These are phyloP conservation scores for Wickerhamiella brachini DNA, from an alignment of 805 yeast species.

Conservation along the genomic window DNA sequence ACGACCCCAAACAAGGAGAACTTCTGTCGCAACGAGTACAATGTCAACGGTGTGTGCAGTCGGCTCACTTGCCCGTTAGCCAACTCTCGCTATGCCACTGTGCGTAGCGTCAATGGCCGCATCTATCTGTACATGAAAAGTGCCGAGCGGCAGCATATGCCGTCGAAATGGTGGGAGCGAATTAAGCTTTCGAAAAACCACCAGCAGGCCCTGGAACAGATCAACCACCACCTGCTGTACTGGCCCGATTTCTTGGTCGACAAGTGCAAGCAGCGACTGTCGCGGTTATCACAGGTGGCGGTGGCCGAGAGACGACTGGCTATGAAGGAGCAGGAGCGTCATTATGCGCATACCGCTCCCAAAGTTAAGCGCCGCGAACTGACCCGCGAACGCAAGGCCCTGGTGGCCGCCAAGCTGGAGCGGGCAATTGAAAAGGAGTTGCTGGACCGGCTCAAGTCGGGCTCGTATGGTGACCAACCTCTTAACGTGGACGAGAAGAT, in stretches of 20 bases:
- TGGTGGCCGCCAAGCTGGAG: slow-evolving; percentile 92
- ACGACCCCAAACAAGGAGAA: slow-evolving; percentile 79
- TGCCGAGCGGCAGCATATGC: slow-evolving; percentile 94
- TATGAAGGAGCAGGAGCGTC: slow-evolving; percentile 80
- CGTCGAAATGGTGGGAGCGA: slow-evolving; percentile 89
- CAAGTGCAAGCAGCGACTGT: slow-evolving; percentile 91
- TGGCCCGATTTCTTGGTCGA: slow-evolving; percentile 89
- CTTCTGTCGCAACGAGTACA: slow-evolving; percentile 92
- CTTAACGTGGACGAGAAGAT: slow-evolving; percentile 89
- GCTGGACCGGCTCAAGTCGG: slow-evolving; percentile 86
- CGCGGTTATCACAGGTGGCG: slow-evolving; percentile 89
- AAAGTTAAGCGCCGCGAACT: slow-evolving; percentile 92
- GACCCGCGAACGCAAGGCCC: slow-evolving; percentile 89
- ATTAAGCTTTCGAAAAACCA: slow-evolving; percentile 82
- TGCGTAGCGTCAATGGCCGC: slow-evolving; percentile 24
- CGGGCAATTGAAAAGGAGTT: slow-evolving; percentile 93
- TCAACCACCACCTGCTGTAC: slow-evolving; percentile 73
- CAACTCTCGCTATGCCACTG: slow-evolving; percentile 31
- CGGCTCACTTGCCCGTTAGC: slow-evolving; percentile 95
- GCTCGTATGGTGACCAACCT: slow-evolving; percentile 97
- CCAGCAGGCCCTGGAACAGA: slow-evolving; percentile 72
- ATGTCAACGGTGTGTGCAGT: slow-evolving; percentile 85
- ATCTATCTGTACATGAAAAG: slow-evolving; percentile 70
- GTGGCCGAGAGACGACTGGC: slow-evolving; percentile 91
- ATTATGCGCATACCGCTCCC: slow-evolving; percentile 81